phyloP scores from a whole-genome alignment of 805 yeast genomes.

The Clavispora asparagi region DNA sequence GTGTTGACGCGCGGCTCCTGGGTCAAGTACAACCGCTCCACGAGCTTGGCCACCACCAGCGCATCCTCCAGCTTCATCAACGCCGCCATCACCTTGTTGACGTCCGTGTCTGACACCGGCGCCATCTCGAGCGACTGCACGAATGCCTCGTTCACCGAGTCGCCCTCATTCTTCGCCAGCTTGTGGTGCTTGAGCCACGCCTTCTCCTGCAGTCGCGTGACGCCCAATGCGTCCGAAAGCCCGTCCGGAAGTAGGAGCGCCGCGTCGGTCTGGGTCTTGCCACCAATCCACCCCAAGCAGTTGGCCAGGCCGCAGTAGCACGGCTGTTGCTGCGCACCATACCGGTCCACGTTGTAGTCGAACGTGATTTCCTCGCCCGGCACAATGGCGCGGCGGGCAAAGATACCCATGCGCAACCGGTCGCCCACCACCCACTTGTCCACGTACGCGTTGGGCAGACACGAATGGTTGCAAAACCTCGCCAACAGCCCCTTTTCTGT shows the following conservation, averaged over 20 bases:
- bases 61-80: conserved; percentile 71
- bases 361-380: conserved; percentile 88
- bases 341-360: conserved; percentile 91
- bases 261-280: conserved; percentile 93
- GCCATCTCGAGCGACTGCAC: conserved; percentile 52
- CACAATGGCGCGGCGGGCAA: conserved; percentile 67
- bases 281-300: conserved; percentile 92
- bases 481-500: conserved; percentile 85
- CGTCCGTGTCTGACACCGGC: conserved; percentile 53
- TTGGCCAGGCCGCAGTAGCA: conserved; percentile 92
- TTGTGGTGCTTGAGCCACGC: conserved; percentile 61
- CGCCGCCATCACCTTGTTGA: conserved; percentile 74
- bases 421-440: conserved; percentile 97
- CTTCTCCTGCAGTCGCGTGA: conserved; percentile 61
- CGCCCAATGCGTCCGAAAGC: conserved; percentile 81
- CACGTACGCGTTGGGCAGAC: conserved; percentile 90
- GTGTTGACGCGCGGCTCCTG: conserved; percentile 47
- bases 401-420: conserved; percentile 89
- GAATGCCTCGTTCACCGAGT: conserved; percentile 60
- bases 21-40: conserved; percentile 60
- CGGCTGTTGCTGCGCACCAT: conserved; percentile 90
- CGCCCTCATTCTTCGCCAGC: conserved; percentile 40
- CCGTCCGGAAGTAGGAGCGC: conserved; percentile 79
- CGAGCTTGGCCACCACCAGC: conserved; percentile 57
- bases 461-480: conserved; percentile 90